These are phyloP conservation scores for Phytophthora uliginosa DNA, from an alignment of 352 stramenopile species.

Conservation along the genomic window DNA sequence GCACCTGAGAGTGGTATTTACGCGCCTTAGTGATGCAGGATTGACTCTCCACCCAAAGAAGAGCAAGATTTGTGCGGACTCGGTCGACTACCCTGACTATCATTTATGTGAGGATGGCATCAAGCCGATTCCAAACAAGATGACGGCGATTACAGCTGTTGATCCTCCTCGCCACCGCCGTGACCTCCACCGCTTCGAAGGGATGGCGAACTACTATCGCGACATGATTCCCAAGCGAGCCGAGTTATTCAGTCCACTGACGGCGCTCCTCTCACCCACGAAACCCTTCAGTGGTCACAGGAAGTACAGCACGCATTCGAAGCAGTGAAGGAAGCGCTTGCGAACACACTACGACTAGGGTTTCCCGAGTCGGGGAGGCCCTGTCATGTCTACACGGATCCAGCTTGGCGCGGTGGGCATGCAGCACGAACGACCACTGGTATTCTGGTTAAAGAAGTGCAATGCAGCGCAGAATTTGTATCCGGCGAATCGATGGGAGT, in stretches of 20 bases:
- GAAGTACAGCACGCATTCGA: neutral
- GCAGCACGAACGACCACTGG: neutral
- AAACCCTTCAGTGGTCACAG: neutral
- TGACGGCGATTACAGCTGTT: neutral
- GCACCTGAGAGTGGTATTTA: conserved; percentile 3
- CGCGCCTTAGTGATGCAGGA: neutral
- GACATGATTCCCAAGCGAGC: conserved; percentile 6
- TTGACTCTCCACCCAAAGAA: conserved; percentile 8
- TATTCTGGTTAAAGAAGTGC: conserved; percentile 4
- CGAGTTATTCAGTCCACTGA: neutral
- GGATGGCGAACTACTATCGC: conserved; percentile 16
- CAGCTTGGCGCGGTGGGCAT: conserved; percentile 7
- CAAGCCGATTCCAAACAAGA: conserved; percentile 9
- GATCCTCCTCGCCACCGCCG: neutral
- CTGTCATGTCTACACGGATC: conserved; percentile 7
- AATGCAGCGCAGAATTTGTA: neutral
- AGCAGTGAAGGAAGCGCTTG: conserved; percentile 1
- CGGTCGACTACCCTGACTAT: conserved; percentile 11
- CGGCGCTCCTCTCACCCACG: neutral
- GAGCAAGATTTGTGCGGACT: conserved; percentile 10
- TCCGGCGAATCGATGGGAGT: neutral
- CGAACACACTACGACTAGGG: neutral
- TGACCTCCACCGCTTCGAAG: conserved; percentile 6
- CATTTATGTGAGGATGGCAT: neutral
- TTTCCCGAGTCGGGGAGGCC: neutral